phyloP scores from a whole-genome alignment of 1,139 yeast genomes.

The Debaryomyces fabryi region DNA sequence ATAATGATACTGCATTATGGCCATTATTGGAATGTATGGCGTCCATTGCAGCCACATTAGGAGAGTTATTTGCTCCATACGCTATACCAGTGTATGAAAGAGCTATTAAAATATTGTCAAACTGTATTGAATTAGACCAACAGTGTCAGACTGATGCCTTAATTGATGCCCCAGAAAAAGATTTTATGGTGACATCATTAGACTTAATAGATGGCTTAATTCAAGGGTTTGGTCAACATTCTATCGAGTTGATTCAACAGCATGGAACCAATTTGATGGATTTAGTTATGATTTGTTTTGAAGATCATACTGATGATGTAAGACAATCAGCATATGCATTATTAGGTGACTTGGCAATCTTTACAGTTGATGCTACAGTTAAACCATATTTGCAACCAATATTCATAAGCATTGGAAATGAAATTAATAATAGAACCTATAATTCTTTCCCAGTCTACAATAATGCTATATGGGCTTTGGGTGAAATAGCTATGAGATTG shows the following conservation, averaged over 20 bases:
- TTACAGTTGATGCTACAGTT: conserved; percentile 55
- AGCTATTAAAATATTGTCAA: conserved; percentile 67
- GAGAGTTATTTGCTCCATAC: conserved; percentile 83
- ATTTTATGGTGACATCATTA: conserved; percentile 83
- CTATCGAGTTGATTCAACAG: conserved; percentile 57
- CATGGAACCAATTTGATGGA: conserved; percentile 55
- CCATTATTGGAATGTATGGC: conserved; percentile 93
- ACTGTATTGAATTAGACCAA: conserved; percentile 69
- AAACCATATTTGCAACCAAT: conserved; percentile 60
- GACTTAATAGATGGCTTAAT: conserved; percentile 90
- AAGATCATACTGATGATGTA: conserved; percentile 80
- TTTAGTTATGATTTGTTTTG: conserved; percentile 68
- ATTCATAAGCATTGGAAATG: conserved; percentile 68
- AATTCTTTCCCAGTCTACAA: conserved; percentile 68
- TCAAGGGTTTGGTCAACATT: conserved; percentile 77
- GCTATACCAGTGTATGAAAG: conserved; percentile 88
- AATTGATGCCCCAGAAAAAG: conserved; percentile 84
- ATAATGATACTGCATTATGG: conserved; percentile 85
- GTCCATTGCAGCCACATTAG: conserved; percentile 83
- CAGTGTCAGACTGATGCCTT: conserved; percentile 66
- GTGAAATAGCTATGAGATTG: conserved; percentile 75
- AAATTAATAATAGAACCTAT: conserved; percentile 55
- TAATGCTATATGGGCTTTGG: conserved; percentile 93
- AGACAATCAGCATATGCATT: conserved; percentile 91
- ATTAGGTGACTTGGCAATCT: conserved; percentile 82